Percentiles rank a stretch among this genome's conserved stretches.
Evolutionary conservation across 2,329 filamentous ascomycete genomes (phyloP).

Genomic region (Fusarium xyrophilum): DNA sequence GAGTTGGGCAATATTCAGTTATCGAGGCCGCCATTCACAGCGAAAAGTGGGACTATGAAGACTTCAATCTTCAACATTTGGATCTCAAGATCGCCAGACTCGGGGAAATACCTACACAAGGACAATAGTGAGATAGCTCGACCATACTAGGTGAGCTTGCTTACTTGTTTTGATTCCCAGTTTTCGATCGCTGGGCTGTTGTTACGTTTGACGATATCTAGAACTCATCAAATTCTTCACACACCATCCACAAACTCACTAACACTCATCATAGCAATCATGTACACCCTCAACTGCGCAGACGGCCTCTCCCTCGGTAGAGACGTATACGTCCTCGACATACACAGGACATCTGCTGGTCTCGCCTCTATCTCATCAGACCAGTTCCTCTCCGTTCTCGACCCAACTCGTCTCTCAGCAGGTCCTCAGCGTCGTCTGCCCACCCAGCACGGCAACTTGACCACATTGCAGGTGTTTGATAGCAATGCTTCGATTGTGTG

Average conservation of each 20-base stretch:
- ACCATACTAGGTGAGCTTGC: too few relatives aligned
- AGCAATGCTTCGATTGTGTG: conserved; percentile 61
- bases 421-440: conserved; percentile 57
- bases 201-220: fast-evolving
- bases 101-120: neutral
- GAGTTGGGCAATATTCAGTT: conserved; percentile 40
- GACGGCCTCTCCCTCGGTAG: conserved; percentile 43
- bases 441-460: conserved; percentile 68
- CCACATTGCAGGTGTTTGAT: conserved; percentile 65
- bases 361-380: conserved; percentile 73
- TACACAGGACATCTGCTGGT: conserved; percentile 58
- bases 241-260: neutral
- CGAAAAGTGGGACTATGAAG: conserved; percentile 36
- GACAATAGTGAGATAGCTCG: neutral
- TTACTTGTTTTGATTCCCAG: too few relatives aligned
- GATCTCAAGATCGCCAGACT: neutral
- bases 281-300: conserved; percentile 47
- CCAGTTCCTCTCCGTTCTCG: conserved; percentile 71
- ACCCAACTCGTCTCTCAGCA: conserved; percentile 62
- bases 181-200: neutral
- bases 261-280: conserved; percentile 13
- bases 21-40: conserved; percentile 37
- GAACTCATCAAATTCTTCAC: neutral
- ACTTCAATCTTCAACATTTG: conserved; percentile 25
- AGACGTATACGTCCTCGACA: conserved; percentile 65